Evolutionary conservation across 257 asterid genomes (phyloP), one percentile per base, ranked within the genome.

Genomic region (Nicotiana benthamiana): DNA sequence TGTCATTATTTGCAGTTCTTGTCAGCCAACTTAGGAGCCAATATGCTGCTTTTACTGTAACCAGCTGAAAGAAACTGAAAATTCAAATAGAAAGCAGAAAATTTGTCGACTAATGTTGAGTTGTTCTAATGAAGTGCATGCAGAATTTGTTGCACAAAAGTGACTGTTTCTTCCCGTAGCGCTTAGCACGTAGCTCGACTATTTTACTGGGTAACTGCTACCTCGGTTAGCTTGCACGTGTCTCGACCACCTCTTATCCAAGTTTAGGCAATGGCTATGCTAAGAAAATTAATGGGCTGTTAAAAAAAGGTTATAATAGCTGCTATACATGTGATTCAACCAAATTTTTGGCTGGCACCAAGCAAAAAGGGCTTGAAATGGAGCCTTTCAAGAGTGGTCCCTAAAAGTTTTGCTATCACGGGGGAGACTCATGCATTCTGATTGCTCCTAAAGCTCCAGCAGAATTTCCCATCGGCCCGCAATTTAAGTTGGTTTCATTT

Each of bases 281-380:
- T 16, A 16, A 26, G 62, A 46, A 46, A 43, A 72, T 46, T 46
- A 26, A 6, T 72, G 36, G 22, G 60, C 16, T 0, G 60, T 70
- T 34, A 22, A 27, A 70, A 40, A 1, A 68, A 70, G 32, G 57
- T 40, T 34, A 40, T 40, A 17, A 43, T 43, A n/a, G 77, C 43
- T 70, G 60, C 51, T 72, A 24, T 24, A 27, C 79, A 74, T 74
- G 79, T 74, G 79, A 74, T 74, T 74, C 4, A 48, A 26, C 79
- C 51, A 74, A 74, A 36, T 24, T 74, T 74, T 3, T 48, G 24
- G 5, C 79, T 48, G 78, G 40, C 79, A 74, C 24, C 1, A 59
- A 24, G 61, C 6, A 46, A 48, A 74, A 74, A 15, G 24, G 5
- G 16, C 26, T 72, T 46, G 24, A 72, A 46, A 13, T 5, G 11